These are phyloP conservation scores for Chrysanthemum seticuspe DNA, from an alignment of 129 eudicot species.

Conservation along the genomic window DNA sequence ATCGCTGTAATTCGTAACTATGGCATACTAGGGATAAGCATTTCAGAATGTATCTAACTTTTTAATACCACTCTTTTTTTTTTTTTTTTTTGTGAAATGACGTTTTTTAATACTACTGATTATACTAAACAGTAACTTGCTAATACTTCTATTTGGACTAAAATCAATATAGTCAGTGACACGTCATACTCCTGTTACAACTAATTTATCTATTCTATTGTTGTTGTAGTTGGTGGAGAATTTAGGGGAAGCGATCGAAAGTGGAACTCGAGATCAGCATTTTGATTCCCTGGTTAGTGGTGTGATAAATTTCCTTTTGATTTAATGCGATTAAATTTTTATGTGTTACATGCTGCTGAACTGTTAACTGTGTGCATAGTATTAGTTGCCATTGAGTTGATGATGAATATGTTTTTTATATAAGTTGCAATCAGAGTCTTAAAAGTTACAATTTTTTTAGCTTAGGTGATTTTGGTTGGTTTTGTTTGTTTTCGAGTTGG, in stretches of 20 bases:
- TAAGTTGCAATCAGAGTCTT: not conserved
- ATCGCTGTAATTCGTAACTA: too few species aligned
- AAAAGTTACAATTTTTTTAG: too few species aligned
- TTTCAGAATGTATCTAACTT: too few species aligned
- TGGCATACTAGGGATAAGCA: too few species aligned
- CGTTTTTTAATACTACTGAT: too few species aligned
- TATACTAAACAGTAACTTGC: too few species aligned
- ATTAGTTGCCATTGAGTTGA: not conserved
- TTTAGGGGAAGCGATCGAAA: constrained; percentile 77
- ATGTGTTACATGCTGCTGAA: not conserved
- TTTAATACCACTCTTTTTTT: too few species aligned
- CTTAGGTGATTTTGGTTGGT: not conserved
- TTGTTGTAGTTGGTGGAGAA: constrained; percentile 85
- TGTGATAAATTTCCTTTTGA: not conserved
- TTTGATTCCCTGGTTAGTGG: constrained; percentile 78
- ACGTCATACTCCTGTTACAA: too few species aligned
- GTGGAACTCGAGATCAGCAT: constrained; percentile 91
- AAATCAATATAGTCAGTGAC: too few species aligned
- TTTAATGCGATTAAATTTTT: not conserved
- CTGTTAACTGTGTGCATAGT: not conserved
- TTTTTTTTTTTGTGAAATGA: too few species aligned
- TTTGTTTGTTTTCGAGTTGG: constrained; percentile 9
- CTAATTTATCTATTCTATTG: not conserved
- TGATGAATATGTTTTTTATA: not conserved
- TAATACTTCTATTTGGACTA: too few species aligned